Base-by-base conservation (phyloP, 2,329 filamentous ascomycete genomes). In the Pseudocercospora pini-densiflorae region DNA sequence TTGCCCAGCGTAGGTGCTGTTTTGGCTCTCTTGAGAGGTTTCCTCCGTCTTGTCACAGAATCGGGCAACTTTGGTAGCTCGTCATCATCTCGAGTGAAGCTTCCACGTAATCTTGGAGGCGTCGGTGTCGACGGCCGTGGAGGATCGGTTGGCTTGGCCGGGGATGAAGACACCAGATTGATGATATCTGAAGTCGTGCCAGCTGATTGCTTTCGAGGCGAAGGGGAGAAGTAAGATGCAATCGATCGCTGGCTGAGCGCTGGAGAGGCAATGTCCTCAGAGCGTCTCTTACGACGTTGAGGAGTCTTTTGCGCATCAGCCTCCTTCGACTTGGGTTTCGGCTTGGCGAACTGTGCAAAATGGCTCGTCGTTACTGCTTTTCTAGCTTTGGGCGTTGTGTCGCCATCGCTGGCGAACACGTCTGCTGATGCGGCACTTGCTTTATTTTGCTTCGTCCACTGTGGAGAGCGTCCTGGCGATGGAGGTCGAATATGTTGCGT, bases 21-120 rank as follows among this genome's bases (percentile, higher is more conserved):
- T 59, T 73, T 68, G 40, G 67, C 61, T 60, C 76, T 66, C 59
- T 72, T 76, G 64, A 78, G 62, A 0, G 72, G 72, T 45, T 66
- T 73, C 36, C 74, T 66, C 31, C 77, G 71, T 59, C 74, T 75
- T 0, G 76, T 78, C 2, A 78, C 73, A 3, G 76, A 76, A n/a
- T 69, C 71, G 1, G 76, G 76, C 5, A 78, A 64, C 54, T 51
- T 66, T 2, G 63, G 63, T 6, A 60, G 45, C n/a, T 36, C 29
- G n/a, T 58, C 31, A 3, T 58, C n/a, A 9, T 58, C 33, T 24
- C 31, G 31, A 19, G 12, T 12, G 19, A 40, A 33, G 36, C 68
- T 55, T 21, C 51, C 53, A 8, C 69, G 49, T 7, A 66, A 24
- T 23, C 69, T 65, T 31, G 70, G 65, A 16, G 67, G 70, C 14